phyloP scores from a whole-genome alignment of 1,139 yeast genomes.

The Saccharomyces pastorianus region DNA sequence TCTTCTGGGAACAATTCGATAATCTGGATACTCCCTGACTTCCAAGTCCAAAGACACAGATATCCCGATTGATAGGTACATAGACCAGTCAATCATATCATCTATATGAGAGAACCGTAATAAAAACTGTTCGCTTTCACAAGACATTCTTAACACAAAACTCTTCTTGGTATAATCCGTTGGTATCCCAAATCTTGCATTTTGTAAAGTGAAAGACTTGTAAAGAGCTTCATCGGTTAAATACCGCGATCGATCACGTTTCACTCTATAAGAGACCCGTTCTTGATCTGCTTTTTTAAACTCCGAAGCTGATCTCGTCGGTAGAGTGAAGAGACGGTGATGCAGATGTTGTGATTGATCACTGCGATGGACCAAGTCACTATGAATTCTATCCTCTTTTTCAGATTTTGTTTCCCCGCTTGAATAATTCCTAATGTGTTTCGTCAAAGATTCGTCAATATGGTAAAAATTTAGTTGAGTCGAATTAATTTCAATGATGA shows the following conservation, averaged over 20 bases:
- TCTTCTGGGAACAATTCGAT: slow-evolving; percentile 68
- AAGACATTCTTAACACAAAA: slow-evolving; percentile 48
- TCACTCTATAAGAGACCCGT: slow-evolving; percentile 25
- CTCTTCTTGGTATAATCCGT: slow-evolving; percentile 44
- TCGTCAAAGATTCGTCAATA: slow-evolving; percentile 26
- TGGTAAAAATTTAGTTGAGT: slow-evolving; percentile 63
- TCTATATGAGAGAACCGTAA: slow-evolving; percentile 47
- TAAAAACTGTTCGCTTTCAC: slow-evolving; percentile 62
- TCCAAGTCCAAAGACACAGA: slow-evolving; percentile 57
- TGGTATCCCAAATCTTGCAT: slow-evolving; percentile 63
- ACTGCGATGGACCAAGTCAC: not conserved
- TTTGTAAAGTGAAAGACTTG: slow-evolving; percentile 59
- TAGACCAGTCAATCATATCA: slow-evolving; percentile 60
- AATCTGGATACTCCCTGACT: slow-evolving; percentile 53
- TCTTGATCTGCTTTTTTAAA: slow-evolving; percentile 29
- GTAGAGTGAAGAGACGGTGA: slow-evolving; percentile 8
- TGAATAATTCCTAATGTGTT: slow-evolving; percentile 17
- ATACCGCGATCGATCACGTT: slow-evolving; percentile 25
- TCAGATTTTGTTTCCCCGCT: slow-evolving; percentile 21
- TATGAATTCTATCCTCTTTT: slow-evolving; percentile 1
- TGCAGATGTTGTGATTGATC: slow-evolving; percentile 10
- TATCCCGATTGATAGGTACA: slow-evolving; percentile 50
- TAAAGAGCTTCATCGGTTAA: slow-evolving; percentile 34
- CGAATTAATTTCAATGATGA: slow-evolving; percentile 60
- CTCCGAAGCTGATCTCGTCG: slow-evolving; percentile 16